Conservation (phyloP, 768 basidiomycete genomes). For the Clavaria fumosa region DNA sequence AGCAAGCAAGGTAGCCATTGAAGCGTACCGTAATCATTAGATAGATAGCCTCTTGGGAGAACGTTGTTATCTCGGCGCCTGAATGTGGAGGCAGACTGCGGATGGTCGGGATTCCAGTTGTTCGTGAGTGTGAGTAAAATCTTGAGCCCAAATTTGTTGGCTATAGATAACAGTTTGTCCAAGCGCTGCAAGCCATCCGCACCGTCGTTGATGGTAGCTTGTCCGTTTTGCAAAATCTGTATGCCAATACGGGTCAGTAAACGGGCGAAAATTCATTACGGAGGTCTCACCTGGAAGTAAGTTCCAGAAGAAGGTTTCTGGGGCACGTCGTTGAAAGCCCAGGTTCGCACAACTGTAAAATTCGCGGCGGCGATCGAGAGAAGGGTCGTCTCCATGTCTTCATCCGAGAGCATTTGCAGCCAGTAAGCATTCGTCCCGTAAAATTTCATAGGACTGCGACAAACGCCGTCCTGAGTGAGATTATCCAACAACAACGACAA, state of each 20-base stretch:
- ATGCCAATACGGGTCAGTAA: too few species aligned
- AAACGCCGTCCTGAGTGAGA: too few species aligned
- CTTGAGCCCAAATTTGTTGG: conserved; percentile 25
- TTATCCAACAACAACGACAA: too few species aligned
- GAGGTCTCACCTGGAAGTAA: too few species aligned
- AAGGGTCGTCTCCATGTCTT: conserved; percentile 44
- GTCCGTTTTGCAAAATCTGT: too few species aligned
- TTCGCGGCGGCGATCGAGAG: conserved; percentile 40
- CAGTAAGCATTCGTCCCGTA: conserved; percentile 55
- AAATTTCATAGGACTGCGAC: conserved; percentile 24
- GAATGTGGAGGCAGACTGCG: background rate
- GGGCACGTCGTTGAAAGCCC: conserved; percentile 53
- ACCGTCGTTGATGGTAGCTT: conserved; percentile 35
- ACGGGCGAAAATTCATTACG: conserved; percentile 2
- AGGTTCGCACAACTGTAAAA: conserved; percentile 45
- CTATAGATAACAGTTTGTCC: conserved; percentile 28
- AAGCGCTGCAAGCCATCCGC: conserved; percentile 31
- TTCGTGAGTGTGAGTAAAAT: conserved; percentile 31
- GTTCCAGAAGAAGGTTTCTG: too few species aligned
- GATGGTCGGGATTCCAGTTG: conserved; percentile 28
- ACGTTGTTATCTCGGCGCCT: conserved; percentile 3
- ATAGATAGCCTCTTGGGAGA: conserved; percentile 17
- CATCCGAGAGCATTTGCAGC: conserved; percentile 32
- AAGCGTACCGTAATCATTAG: conserved; percentile 17
- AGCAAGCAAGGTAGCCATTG: background rate